Evolutionary conservation across 345 rosid species (phyloP), one percentile per base, ranked within the genome.

Genomic region (Hibiscus trionum): DNA sequence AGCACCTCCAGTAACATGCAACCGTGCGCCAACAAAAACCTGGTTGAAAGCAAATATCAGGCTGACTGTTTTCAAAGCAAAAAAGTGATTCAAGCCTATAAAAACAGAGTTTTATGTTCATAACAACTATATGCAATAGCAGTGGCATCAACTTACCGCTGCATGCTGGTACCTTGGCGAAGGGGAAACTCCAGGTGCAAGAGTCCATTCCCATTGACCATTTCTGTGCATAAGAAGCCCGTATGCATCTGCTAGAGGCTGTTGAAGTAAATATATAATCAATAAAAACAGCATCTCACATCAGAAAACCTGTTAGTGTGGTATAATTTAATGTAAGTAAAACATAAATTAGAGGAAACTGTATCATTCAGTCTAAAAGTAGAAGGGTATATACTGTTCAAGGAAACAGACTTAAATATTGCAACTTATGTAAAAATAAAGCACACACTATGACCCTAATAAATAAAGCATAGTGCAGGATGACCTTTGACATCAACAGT

Each of bases 151-250:
- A 78, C 92, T 89, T 81, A 95, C 99, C 82, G 96, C 94, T 14
- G 93, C 91, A 75, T 95, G 99, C 79, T 95, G 90, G 80, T 92
- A 95, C 78, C 99, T 88, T 68, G 97, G 89, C 59, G 97, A 95
- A 85, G 99, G 96, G 81, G 98, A 87, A 68, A 95, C 98, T 27
- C 97, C 99, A 72, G 99, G 99, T 69, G 99, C 97, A 75, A 89
- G 90, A 75, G 97, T 92, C 99, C 99, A 95, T 76, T 95, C 99
- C 99, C 99, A 95, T 75, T 92, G 94, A 76, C 99, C 99, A 84
- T 89, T 95, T 85, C 97, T 87, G 84, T 95, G 97, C 97, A 95
- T 87, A 66, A 95, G 84, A 70, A 95, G 90, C 71, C 99, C 99
- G 70, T 89, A 92, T 73, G 99, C 99, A 88, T 95, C 99, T 79